phyloP scores from a whole-genome alignment of 2,329 filamentous ascomycete genomes.

The Dactylonectria macrodidyma region DNA sequence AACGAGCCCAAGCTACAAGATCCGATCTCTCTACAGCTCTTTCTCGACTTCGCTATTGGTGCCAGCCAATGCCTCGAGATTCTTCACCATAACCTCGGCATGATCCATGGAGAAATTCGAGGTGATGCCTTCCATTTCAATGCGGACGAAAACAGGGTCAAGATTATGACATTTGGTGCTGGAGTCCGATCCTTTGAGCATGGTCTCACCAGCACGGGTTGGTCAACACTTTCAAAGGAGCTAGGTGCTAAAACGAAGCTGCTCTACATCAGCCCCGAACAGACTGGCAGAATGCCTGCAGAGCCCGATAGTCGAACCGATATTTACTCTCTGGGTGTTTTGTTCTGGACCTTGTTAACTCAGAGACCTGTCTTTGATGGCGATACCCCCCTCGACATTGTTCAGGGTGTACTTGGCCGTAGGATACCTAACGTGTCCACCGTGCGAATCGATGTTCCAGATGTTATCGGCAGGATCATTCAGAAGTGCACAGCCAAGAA shows the following conservation, averaged over 20 bases:
- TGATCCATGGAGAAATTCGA: slow-evolving; percentile 92
- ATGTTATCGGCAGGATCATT: slow-evolving; percentile 85
- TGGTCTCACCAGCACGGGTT: slow-evolving; percentile 87
- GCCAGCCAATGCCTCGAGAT: slow-evolving; percentile 89
- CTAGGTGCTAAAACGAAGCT: slow-evolving; percentile 90
- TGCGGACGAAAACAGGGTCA: slow-evolving; percentile 77
- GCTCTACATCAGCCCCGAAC: slow-evolving; percentile 93
- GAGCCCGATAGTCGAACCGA: slow-evolving; percentile 94
- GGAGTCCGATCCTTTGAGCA: slow-evolving; percentile 92
- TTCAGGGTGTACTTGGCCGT: slow-evolving; percentile 88
- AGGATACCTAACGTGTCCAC: slow-evolving; percentile 83
- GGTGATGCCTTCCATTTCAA: slow-evolving; percentile 94
- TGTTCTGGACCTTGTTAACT: slow-evolving; percentile 90
- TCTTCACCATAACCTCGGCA: slow-evolving; percentile 88
- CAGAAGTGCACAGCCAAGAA: slow-evolving; percentile 94
- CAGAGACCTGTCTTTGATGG: slow-evolving; percentile 87
- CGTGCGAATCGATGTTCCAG: slow-evolving; percentile 86
- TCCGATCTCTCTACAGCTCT: slow-evolving; percentile 79
- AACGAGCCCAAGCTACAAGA: slow-evolving; percentile 65
- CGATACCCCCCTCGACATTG: slow-evolving; percentile 86
- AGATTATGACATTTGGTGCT: slow-evolving; percentile 87
- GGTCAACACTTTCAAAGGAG: slow-evolving; percentile 87
- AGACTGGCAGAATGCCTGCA: slow-evolving; percentile 92
- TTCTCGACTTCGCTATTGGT: slow-evolving; percentile 93
- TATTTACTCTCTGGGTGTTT: slow-evolving; percentile 90